A percentile compares a stretch with the other conserved stretches of the same genome.
Conservation (phyloP, 176 grass and related monocot genomes). For the Microstegium vimineum region DNA sequence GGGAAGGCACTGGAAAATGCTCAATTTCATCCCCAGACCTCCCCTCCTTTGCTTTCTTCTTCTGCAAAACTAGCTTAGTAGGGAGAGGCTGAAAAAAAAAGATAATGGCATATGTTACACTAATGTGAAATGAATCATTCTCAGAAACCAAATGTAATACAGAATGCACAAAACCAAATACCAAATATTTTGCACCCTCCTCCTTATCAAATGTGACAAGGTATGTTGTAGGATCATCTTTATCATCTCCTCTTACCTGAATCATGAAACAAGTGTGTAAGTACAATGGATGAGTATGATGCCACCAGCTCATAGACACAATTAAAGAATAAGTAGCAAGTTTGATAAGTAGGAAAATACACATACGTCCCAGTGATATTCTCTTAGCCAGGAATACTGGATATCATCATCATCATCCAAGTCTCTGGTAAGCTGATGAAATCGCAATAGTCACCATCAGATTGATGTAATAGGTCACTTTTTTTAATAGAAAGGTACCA, state of each 20-base stretch:
- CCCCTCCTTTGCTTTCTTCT: constrained; percentile 95
- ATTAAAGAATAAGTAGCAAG: background rate
- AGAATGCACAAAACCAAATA: constrained; percentile 37
- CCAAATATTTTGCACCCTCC: constrained; percentile 86
- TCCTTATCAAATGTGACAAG: constrained; percentile 78
- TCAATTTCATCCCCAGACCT: constrained; percentile 83
- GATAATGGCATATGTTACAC: constrained; percentile 2
- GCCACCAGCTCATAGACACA: background rate
- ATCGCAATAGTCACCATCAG: constrained; percentile 30
- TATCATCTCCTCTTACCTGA: constrained; percentile 82
- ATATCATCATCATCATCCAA: constrained; percentile 78
- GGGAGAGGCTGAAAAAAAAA: constrained; percentile 70
- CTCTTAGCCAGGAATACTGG: constrained; percentile 80
- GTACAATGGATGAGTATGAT: constrained; percentile 6
- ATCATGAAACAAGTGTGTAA: constrained; percentile 28
- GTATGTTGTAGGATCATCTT: constrained; percentile 89
- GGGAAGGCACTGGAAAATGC: constrained; percentile 90
- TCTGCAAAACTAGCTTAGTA: constrained; percentile 93
- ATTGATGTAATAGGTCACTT: background rate
- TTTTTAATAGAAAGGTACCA: constrained; percentile 8
- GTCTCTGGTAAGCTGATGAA: constrained; percentile 66
- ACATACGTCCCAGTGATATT: constrained; percentile 99
- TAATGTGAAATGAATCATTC: constrained; percentile 15
- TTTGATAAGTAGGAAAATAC: background rate
- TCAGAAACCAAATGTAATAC: background rate